These are phyloP conservation scores for Suillus spraguei DNA, from an alignment of 768 basidiomycete species.

Conservation along the genomic window DNA sequence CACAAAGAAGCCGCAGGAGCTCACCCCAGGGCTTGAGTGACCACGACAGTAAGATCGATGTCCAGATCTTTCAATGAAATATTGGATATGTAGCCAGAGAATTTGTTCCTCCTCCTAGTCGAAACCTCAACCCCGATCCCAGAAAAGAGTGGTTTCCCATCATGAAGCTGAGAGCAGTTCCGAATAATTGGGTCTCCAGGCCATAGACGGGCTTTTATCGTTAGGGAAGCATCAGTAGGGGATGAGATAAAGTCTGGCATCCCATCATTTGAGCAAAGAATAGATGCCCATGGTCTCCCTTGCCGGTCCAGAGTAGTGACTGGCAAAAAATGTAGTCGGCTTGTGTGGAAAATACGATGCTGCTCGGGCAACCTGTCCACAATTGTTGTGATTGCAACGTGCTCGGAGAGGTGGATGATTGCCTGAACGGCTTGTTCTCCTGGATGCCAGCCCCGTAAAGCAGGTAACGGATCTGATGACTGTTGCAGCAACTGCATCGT, in stretches of 20 bases:
- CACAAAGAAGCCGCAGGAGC: constrained; percentile 19
- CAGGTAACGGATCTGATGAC: constrained; percentile 14
- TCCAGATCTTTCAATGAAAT: constrained; percentile 31
- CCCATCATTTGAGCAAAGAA: constrained; percentile 31
- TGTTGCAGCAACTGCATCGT: neutral
- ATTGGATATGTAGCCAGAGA: constrained; percentile 49
- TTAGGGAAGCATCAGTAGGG: constrained; percentile 24
- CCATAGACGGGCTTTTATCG: constrained; percentile 30
- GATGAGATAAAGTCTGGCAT: constrained; percentile 31
- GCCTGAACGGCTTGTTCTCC: constrained; percentile 32
- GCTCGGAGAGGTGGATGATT: constrained; percentile 25
- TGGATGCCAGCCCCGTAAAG: constrained; percentile 46
- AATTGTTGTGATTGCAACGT: constrained; percentile 27
- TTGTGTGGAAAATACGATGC: constrained; percentile 35
- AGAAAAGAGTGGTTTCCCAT: constrained; percentile 42
- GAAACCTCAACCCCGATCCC: constrained; percentile 63
- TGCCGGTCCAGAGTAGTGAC: constrained; percentile 33
- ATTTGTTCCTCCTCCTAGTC: constrained; percentile 63
- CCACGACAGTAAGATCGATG: constrained; percentile 42
- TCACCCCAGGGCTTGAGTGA: constrained; percentile 63
- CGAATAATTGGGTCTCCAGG: constrained; percentile 55
- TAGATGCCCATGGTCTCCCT: constrained; percentile 37
- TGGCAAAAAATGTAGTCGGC: constrained; percentile 32
- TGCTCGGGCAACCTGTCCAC: constrained; percentile 30
- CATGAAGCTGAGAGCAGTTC: constrained; percentile 26